Percentiles rank a stretch among this genome's conserved stretches.
Conservation (phyloP, 2,329 filamentous ascomycete genomes). For the Pyrenochaeta sp. region DNA sequence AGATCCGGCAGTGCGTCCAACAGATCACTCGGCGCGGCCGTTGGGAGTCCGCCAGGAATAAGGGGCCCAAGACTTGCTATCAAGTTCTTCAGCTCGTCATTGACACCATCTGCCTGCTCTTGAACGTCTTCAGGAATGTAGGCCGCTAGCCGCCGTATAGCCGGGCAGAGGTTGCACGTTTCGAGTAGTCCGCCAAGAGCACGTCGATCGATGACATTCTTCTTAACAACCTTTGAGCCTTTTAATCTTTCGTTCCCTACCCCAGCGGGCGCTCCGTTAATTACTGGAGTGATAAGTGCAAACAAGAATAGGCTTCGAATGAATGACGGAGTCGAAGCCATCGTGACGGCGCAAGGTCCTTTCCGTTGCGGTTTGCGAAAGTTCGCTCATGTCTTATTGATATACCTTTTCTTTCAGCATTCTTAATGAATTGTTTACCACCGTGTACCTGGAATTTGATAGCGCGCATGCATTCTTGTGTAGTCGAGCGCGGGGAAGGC, state of each 20-base stretch:
- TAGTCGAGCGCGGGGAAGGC: too few relatives aligned
- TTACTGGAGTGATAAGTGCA: neutral
- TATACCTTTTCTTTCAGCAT: neutral
- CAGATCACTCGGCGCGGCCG: neutral
- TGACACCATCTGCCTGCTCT: slow-evolving; percentile 13
- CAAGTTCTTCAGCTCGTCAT: slow-evolving; percentile 14
- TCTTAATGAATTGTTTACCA: neutral
- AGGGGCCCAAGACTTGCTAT: slow-evolving; percentile 12
- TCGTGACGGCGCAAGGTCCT: neutral
- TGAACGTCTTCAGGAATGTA: slow-evolving; percentile 15
- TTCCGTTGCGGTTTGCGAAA: neutral
- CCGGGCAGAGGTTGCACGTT: slow-evolving; percentile 20
- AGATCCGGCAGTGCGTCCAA: neutral
- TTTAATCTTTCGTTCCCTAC: neutral
- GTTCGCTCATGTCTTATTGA: neutral
- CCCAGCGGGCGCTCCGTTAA: neutral
- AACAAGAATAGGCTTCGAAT: neutral
- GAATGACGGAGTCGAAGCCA: neutral
- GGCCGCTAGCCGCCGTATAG: slow-evolving; percentile 12
- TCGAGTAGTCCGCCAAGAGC: slow-evolving; percentile 6
- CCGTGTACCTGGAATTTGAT: too few relatives aligned
- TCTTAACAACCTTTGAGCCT: neutral
- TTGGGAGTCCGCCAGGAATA: slow-evolving; percentile 15
- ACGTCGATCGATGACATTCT: slow-evolving; percentile 12
- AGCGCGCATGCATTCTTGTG: too few relatives aligned